Evolutionary conservation across 371 early-diverging fungal genomes (phyloP), one percentile per base, ranked within the genome.

Genomic region (Lichtheimia hyalospora): DNA sequence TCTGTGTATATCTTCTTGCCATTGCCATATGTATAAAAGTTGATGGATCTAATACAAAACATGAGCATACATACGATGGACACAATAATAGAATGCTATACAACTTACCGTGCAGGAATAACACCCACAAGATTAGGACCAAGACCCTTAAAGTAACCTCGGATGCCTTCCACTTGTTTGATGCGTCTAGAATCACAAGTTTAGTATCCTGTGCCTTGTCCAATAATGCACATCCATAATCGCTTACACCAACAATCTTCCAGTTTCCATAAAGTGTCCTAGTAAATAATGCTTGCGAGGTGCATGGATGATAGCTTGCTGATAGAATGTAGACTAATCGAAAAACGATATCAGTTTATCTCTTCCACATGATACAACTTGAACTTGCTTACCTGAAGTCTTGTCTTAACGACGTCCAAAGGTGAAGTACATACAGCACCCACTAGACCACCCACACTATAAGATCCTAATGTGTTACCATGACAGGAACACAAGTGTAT

Each of bases 101-200:
- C 21, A 6, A 16, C 50, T 46, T 75, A 89, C 90, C 91, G 81
- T 54, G 94, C 89, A 34, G 98, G 98, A 43, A 98, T 88, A 6
- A 98, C 95, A 28, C 97, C 98, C 15, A 94, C 82, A 8, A 98
- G 69, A 53, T 92, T 94, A 5, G 98, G 96, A 0, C 96, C 96
- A 27, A 98, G 64, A 3, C 98, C 98, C 59, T 93, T 93, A 75
- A 92, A 98, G 58, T 95, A 85, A 5, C 92, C 97, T 0, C 85
- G 72, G 10, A 92, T 68, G 5, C 98, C 98, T 72, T 96, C 97
- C 15, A 81, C 75, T 27, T 81, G 74, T 49, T 89, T 88, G 10
- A 95, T 89, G 1, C 79, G 77, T 2, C 89, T 87, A 75, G 53
- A 41, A 52, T 23, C 28, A 40, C 6, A 3, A 3, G 4, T 25